These are phyloP conservation scores for Tilletia horrida DNA, from an alignment of 1,284 basidiomycete genomes.

Conservation along the genomic window DNA sequence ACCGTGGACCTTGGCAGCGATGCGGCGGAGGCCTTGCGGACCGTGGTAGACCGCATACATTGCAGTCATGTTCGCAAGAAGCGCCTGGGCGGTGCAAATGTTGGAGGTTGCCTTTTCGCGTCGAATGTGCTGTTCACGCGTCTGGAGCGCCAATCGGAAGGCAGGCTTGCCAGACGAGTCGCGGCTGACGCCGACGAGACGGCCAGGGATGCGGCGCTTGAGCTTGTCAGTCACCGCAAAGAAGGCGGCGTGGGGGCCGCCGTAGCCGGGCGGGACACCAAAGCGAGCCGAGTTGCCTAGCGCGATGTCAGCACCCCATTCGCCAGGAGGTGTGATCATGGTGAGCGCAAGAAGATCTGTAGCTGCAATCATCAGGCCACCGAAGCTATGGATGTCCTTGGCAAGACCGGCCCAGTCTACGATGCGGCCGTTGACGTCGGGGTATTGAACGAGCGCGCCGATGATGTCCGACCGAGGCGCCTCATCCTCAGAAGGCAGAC, in stretches of 20 bases:
- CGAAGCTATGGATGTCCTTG: constrained; percentile 68
- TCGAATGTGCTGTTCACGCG: constrained; percentile 55
- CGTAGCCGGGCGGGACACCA: constrained; percentile 62
- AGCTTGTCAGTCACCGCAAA: constrained; percentile 88
- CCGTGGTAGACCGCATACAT: constrained; percentile 82
- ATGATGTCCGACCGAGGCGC: constrained; percentile 67
- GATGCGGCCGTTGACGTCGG: constrained; percentile 82
- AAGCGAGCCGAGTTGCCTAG: constrained; percentile 92
- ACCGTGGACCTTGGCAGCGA: constrained; percentile 86
- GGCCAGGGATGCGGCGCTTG: constrained; percentile 95
- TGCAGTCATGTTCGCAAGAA: constrained; percentile 53
- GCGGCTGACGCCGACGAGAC: constrained; percentile 84
- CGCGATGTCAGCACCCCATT: constrained; percentile 97
- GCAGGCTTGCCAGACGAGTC: constrained; percentile 80
- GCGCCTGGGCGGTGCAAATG: constrained; percentile 54
- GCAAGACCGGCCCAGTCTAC: constrained; percentile 72
- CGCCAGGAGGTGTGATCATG: constrained; percentile 89
- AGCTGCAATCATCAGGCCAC: constrained; percentile 78
- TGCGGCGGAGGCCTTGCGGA: constrained; percentile 76
- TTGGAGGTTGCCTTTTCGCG: constrained; percentile 55
- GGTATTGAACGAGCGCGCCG: constrained; percentile 73
- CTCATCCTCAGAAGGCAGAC: constrained; percentile 41
- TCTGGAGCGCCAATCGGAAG: constrained; percentile 85
- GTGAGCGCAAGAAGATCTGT: constrained; percentile 90
- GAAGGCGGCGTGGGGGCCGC: constrained; percentile 71